Evolutionary conservation across 2,329 filamentous ascomycete species (phyloP).

Genomic region (Chaetomium sp.): DNA sequence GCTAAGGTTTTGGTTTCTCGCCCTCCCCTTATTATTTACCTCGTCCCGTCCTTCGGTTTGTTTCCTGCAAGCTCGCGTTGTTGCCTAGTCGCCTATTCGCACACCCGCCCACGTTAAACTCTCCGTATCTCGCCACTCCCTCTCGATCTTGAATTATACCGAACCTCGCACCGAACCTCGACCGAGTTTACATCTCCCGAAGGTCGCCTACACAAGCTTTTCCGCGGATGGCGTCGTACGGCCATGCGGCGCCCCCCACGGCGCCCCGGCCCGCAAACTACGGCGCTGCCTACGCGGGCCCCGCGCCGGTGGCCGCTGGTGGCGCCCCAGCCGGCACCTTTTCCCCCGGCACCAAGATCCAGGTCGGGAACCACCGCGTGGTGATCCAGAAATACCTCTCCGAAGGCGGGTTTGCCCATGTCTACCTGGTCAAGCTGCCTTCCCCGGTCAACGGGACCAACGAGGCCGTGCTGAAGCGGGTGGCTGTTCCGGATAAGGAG

Average conservation of each 20-base stretch:
- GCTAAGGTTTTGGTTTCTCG: not conserved
- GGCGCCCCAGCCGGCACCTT: conserved; percentile 76
- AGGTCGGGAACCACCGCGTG: conserved; percentile 86
- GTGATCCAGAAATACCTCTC: conserved; percentile 96
- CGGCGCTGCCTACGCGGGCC: conserved; percentile 39
- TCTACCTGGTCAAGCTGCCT: conserved; percentile 88
- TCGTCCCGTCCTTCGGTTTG: not conserved
- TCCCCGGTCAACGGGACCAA: conserved; percentile 71
- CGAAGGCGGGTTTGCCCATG: conserved; percentile 95
- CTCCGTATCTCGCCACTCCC: not conserved
- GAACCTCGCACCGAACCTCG: too few relatives aligned
- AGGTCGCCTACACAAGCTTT: not conserved
- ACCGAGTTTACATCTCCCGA: too few relatives aligned
- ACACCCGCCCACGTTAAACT: too few relatives aligned
- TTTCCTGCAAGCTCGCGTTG: not conserved
- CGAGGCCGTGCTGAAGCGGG: conserved; percentile 82
- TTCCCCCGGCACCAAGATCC: conserved; percentile 88
- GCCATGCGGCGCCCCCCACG: conserved; percentile 30
- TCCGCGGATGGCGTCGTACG: conserved; percentile 35
- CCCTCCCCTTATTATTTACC: not conserved
- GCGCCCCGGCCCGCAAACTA: conserved; percentile 36
- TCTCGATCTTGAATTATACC: not conserved
- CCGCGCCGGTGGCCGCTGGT: conserved; percentile 34
- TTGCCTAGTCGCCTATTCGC: not conserved
- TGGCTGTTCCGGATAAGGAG: conserved; percentile 94